Evolutionary conservation across 139 green algal species (phyloP), one percentile per base, ranked within the genome.

Genomic region (Volvox reticuliferus): DNA sequence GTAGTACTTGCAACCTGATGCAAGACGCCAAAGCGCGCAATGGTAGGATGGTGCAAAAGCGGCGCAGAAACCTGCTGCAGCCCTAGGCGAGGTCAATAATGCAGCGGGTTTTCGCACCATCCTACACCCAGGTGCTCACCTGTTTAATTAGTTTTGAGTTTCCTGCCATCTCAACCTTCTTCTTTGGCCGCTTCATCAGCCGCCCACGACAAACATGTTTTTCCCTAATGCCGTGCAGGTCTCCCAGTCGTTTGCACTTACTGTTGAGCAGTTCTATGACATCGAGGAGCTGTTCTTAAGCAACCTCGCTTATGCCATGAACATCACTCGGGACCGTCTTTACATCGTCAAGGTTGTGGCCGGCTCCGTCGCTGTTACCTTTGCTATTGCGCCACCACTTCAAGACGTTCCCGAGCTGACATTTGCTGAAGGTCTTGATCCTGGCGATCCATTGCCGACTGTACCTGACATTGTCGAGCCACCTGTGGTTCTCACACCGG

Each of bases 251-350:
- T 78, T 89, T 24, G 84, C 84, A 19, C 37, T 89, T 18, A 89
- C 68, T 1, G 44, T 89, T 32, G 69, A 89, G 16, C 32, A 81
- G 32, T 89, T 89, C 84, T 89, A 82, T 18, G 68, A n/a, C 24
- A 82, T 75, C 22, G 2, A 22, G 1, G 6, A 28, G 36, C 33
- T 82, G 16, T 89, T 89, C 84, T 28, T 89, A 9, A 30, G 28
- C 6, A 89, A 82, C 84, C 84, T 89, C 26, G 68, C 68, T n/a
- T 63, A 55, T 24, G 84, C 67, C 12, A 81, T 82, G 84, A 50
- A 50, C 84, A 89, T 89, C 84, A 22, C 12, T 2, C 14, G 2
- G 1, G 24, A 71, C 26, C 84, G 84, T 1, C 28, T 89, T 12
- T 81, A 32, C 84, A 89, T 89, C 28, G 37, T 77, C 24, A 50